Conservation (phyloP, 108 stramenopile species). For the Epipyxis sp. region DNA sequence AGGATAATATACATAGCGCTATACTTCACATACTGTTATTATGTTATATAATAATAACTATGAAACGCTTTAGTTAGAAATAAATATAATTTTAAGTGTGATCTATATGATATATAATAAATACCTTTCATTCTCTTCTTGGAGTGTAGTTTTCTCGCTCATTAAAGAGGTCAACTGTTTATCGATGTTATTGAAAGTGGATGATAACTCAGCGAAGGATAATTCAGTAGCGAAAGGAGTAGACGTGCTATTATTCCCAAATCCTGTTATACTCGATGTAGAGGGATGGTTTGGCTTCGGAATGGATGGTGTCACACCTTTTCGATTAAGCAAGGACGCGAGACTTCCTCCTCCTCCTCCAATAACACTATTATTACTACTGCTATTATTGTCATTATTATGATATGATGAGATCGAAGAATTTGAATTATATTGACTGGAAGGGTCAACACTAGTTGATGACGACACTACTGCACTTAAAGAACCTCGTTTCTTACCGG, state of each 20-base stretch:
- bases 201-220: neutral
- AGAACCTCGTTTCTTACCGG: too few species aligned
- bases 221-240: slow-evolving; percentile 9
- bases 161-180: neutral
- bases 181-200: neutral
- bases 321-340: neutral
- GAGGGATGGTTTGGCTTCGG: neutral
- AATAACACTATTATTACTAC: neutral
- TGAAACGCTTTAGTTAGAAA: too few species aligned
- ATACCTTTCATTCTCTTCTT: slow-evolving; percentile 5
- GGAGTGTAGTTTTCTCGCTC: slow-evolving; percentile 5
- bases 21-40: too few species aligned
- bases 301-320: neutral
- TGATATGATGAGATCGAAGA: neutral
- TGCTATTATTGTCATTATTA: neutral
- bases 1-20: too few species aligned
- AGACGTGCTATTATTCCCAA: neutral
- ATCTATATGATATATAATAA: too few species aligned
- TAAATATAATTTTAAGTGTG: too few species aligned
- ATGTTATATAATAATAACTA: too few species aligned
- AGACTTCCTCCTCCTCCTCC: neutral
- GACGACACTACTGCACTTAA: neutral
- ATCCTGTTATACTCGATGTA: neutral
- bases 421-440: neutral
- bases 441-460: neutral